These are phyloP conservation scores for Bothriochloa decipiens DNA, from an alignment of 176 grass and related monocot genomes.

Conservation along the genomic window DNA sequence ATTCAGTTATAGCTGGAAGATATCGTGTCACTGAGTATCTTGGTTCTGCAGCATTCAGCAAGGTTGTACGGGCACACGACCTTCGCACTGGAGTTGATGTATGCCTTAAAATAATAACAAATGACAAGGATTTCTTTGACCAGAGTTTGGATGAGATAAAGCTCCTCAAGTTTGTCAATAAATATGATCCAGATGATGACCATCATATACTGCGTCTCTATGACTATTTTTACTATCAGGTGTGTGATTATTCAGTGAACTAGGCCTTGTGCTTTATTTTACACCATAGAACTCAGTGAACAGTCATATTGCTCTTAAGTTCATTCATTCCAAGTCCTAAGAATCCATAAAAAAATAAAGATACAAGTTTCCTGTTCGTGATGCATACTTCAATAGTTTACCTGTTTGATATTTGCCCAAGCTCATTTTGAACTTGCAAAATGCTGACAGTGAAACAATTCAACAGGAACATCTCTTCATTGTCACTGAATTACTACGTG, in stretches of 20 bases:
- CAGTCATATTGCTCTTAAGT: slow-evolving; percentile 2
- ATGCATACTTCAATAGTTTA: slow-evolving; percentile 24
- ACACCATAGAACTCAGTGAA: slow-evolving; percentile 14
- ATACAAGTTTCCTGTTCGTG: neutral
- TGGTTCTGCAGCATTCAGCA: slow-evolving; percentile 96
- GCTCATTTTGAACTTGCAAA: slow-evolving; percentile 23
- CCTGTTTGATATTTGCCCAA: slow-evolving; percentile 5
- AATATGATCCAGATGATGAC: slow-evolving; percentile 83
- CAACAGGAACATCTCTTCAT: slow-evolving; percentile 98
- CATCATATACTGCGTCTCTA: slow-evolving; percentile 86
- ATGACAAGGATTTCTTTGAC: slow-evolving; percentile 98
- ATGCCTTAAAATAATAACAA: slow-evolving; percentile 99
- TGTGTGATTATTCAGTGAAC: slow-evolving; percentile 39
- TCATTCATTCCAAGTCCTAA: slow-evolving; percentile 11
- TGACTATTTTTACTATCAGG: slow-evolving; percentile 98
- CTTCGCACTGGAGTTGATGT: slow-evolving; percentile 79
- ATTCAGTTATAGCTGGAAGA: slow-evolving; percentile 89
- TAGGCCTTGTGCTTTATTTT: slow-evolving; percentile 22
- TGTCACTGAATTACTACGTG: slow-evolving; percentile 89
- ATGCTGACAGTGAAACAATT: slow-evolving; percentile 39
- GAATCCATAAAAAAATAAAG: slow-evolving; percentile 14
- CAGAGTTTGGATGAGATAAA: slow-evolving; percentile 99
- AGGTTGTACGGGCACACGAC: slow-evolving; percentile 85
- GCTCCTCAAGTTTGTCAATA: slow-evolving; percentile 96
- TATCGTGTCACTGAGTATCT: slow-evolving; percentile 89